Conservation (phyloP, 805 yeast species). For the Candida suzukii region DNA sequence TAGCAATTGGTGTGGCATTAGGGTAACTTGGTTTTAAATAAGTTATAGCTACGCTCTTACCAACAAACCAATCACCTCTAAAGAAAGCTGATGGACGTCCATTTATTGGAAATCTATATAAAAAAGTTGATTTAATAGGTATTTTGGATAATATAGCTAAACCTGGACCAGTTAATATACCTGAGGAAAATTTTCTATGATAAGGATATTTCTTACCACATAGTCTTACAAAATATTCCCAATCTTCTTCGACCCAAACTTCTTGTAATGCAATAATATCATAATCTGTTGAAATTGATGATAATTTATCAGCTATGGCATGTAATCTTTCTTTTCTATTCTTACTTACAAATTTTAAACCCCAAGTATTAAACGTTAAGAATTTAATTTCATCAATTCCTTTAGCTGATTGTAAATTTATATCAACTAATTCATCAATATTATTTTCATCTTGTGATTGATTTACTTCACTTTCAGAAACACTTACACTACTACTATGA, state of each 20-base stretch:
- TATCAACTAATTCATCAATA: background rate
- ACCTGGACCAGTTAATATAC: conserved; percentile 91
- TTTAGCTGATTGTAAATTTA: background rate
- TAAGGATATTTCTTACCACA: conserved; percentile 51
- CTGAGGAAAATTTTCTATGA: conserved; percentile 67
- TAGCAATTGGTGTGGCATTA: conserved; percentile 53
- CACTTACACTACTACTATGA: too few relatives aligned
- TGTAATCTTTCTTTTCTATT: conserved; percentile 52
- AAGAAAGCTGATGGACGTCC: conserved; percentile 92
- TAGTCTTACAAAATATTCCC: conserved; percentile 49
- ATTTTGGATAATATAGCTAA: conserved; percentile 75
- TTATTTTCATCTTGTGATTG: background rate
- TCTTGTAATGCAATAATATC: conserved; percentile 94
- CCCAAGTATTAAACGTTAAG: conserved; percentile 81
- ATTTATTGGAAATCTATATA: conserved; percentile 83
- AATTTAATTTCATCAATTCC: conserved; percentile 30
- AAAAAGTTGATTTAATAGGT: conserved; percentile 73
- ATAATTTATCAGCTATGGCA: conserved; percentile 68
- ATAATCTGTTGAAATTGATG: conserved; percentile 34
- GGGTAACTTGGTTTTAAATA: conserved; percentile 45
- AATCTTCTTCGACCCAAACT: conserved; percentile 83
- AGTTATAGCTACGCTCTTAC: conserved; percentile 80
- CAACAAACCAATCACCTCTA: conserved; percentile 97
- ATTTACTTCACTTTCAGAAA: too few relatives aligned
- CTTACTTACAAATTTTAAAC: conserved; percentile 79